Evolutionary conservation across 352 stramenopile species (phyloP).

Genomic region (Globisporangium yorkense): DNA sequence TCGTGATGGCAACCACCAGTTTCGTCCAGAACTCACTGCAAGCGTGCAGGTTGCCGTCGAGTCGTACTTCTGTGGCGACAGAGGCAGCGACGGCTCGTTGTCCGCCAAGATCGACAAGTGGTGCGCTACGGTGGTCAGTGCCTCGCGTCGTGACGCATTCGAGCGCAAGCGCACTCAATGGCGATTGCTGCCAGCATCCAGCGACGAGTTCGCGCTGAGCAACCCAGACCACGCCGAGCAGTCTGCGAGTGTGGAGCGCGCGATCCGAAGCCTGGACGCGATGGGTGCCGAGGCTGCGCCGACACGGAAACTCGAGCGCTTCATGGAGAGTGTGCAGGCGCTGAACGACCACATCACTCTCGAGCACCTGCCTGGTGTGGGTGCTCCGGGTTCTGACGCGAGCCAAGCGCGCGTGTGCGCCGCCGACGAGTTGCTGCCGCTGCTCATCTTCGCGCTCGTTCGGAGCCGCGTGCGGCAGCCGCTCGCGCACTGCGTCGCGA

Average conservation of each 20-base stretch:
- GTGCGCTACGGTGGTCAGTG: background rate
- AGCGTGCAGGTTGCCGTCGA: conserved; percentile 4
- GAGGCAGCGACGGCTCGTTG: background rate
- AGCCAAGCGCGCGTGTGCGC: conserved; percentile 8
- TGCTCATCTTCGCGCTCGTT: conserved; percentile 36
- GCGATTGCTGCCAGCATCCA: background rate
- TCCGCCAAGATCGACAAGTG: background rate
- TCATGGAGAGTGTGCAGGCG: conserved; percentile 25
- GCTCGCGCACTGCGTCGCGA: conserved; percentile 16
- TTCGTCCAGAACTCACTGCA: background rate
- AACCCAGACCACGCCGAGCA: background rate
- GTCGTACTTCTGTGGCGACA: conserved; percentile 1
- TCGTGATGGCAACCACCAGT: background rate
- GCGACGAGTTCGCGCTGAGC: conserved; percentile 4
- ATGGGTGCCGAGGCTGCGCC: conserved; percentile 19
- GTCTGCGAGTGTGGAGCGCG: conserved; percentile 8
- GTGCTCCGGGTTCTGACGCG: background rate
- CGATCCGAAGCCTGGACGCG: conserved; percentile 15
- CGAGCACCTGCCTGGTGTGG: background rate
- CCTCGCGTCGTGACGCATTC: background rate
- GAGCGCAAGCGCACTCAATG: conserved; percentile 4
- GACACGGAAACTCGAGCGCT: conserved; percentile 20
- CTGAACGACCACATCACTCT: conserved; percentile 20
- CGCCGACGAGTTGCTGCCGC: conserved; percentile 31
- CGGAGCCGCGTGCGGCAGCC: conserved; percentile 17